These are phyloP conservation scores for Trypanosoma scelopori DNA, from an alignment of 208 protist genomes.

Conservation along the genomic window DNA sequence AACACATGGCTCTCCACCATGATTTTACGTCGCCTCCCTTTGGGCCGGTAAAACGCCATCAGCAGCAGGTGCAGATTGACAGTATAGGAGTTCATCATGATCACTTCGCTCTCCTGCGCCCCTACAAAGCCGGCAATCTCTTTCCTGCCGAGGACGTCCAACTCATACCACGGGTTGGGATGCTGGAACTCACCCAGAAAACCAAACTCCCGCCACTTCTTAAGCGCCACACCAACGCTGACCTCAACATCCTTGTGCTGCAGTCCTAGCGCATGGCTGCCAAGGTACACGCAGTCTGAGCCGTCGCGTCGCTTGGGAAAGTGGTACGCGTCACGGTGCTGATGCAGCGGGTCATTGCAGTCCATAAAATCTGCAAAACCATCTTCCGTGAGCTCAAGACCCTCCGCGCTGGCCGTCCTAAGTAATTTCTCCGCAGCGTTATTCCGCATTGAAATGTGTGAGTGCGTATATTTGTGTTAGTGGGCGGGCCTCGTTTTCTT, in stretches of 20 bases:
- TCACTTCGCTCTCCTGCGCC: slow-evolving; percentile 80
- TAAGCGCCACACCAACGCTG: slow-evolving; percentile 66
- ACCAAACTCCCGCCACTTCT: slow-evolving; percentile 89
- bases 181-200: slow-evolving; percentile 78
- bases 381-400: slow-evolving; percentile 66
- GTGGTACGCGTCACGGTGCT: slow-evolving; percentile 57
- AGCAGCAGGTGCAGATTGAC: slow-evolving; percentile 93
- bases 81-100: slow-evolving; percentile 94
- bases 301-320: slow-evolving; percentile 53
- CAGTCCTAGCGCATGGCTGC: slow-evolving; percentile 88
- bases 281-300: slow-evolving; percentile 72
- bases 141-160: slow-evolving; percentile 72
- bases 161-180: slow-evolving; percentile 83
- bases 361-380: slow-evolving; percentile 75
- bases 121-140: slow-evolving; percentile 83
- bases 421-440: slow-evolving; percentile 60
- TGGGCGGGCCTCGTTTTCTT: neutral
- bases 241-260: slow-evolving; percentile 76
- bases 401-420: slow-evolving; percentile 40
- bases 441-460: slow-evolving; percentile 51
- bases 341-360: slow-evolving; percentile 51
- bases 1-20: slow-evolving; percentile 84
- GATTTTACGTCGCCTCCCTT: slow-evolving; percentile 86
- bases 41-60: slow-evolving; percentile 92
- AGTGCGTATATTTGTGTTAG: slow-evolving; percentile 1